Evolutionary conservation across 805 yeast species (phyloP).

Genomic region (Candida takata): DNA sequence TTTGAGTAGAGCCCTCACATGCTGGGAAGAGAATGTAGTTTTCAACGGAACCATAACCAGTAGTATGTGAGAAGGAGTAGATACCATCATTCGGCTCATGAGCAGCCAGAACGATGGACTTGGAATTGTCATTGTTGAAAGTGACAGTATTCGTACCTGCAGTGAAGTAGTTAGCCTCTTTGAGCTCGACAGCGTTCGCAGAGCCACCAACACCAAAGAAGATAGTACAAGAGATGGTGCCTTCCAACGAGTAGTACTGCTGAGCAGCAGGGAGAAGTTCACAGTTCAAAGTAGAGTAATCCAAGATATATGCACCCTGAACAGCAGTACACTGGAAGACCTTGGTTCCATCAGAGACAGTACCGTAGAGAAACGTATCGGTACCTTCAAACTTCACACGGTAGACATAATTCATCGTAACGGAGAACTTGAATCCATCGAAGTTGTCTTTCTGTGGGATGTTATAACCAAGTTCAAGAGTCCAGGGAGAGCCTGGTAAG

Average conservation of each 20-base stretch:
- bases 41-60: slow-evolving; percentile 27
- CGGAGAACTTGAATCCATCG: slow-evolving; percentile 15
- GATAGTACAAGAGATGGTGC: slow-evolving; percentile 25
- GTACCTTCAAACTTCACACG: slow-evolving; percentile 26
- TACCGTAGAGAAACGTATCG: slow-evolving; percentile 8
- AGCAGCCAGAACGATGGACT: slow-evolving; percentile 22
- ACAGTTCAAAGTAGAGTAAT: slow-evolving; percentile 27
- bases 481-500: slow-evolving; percentile 29
- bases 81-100: slow-evolving; percentile 12
- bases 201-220: slow-evolving; percentile 31
- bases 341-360: slow-evolving; percentile 19
- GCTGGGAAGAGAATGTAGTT: slow-evolving; percentile 27
- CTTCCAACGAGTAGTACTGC: slow-evolving; percentile 19
- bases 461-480: slow-evolving; percentile 24
- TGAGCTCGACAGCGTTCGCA: slow-evolving; percentile 23
- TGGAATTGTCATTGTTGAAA: slow-evolving; percentile 22
- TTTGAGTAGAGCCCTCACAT: slow-evolving; percentile 23
- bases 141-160: slow-evolving; percentile 25
- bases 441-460: slow-evolving; percentile 20
- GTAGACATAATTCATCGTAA: slow-evolving; percentile 27
- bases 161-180: slow-evolving; percentile 24
- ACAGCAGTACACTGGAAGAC: slow-evolving; percentile 27
- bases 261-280: slow-evolving; percentile 14
- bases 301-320: slow-evolving; percentile 28
- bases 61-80: slow-evolving; percentile 25